phyloP scores from a whole-genome alignment of 148 eudicot species.

The Suaeda aralocaspica region DNA sequence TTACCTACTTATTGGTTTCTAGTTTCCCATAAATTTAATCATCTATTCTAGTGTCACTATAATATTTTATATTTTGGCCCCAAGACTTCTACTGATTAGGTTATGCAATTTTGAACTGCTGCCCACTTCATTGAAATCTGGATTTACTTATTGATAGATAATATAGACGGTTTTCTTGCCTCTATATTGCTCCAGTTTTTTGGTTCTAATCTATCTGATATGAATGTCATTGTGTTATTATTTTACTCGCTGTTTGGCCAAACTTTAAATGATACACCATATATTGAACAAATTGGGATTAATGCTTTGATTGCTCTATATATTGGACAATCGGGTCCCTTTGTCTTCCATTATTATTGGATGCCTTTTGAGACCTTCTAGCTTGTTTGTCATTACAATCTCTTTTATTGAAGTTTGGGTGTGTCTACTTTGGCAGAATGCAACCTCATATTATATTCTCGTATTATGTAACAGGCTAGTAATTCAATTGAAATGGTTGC shows the following conservation, averaged over 20 bases:
- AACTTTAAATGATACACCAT: no score
- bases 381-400: no score
- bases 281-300: no score
- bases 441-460: not conserved
- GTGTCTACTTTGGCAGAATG: not conserved
- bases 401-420: no score
- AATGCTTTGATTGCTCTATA: no score
- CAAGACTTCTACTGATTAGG: constrained; percentile 15
- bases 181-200: not conserved
- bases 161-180: constrained; percentile 5
- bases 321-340: no score
- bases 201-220: not conserved
- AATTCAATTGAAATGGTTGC: not conserved
- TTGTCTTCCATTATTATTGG: no score
- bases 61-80: not conserved
- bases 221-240: no score
- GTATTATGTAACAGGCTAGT: not conserved
- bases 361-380: no score
- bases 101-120: constrained; percentile 26
- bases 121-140: constrained; percentile 3
- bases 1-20: constrained; percentile 12
- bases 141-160: not conserved
- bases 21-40: not conserved
- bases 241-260: not conserved
- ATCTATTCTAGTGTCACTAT: constrained; percentile 11